These are phyloP conservation scores for Phoenix roebelenii DNA, from an alignment of 176 grass and related monocot species.

Conservation along the genomic window DNA sequence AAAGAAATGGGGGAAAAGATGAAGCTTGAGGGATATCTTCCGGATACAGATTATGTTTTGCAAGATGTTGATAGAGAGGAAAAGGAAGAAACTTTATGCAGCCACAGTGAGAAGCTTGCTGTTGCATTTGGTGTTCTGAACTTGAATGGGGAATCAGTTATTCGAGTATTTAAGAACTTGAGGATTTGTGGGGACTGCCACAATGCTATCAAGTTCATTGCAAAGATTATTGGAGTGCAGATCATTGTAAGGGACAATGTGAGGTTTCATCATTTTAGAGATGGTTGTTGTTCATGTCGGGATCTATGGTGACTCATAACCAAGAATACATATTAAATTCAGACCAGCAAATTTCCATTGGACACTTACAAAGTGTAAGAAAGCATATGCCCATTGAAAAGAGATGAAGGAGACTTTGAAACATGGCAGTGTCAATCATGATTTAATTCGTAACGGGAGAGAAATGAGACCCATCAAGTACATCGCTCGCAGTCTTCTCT, in stretches of 20 bases:
- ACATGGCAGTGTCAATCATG: too few species aligned
- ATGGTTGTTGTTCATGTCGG: constrained; percentile 20
- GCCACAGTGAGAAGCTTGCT: constrained; percentile 24
- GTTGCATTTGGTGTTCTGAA: constrained; percentile 22
- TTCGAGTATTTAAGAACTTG: constrained; percentile 26
- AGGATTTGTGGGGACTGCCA: neutral
- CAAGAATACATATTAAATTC: neutral
- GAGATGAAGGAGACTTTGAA: too few species aligned
- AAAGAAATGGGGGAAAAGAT: constrained; percentile 11
- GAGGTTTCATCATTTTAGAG: constrained; percentile 29
- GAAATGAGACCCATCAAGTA: too few species aligned
- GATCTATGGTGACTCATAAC: constrained; percentile 11
- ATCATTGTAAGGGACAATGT: constrained; percentile 26
- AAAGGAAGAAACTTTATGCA: constrained; percentile 20
- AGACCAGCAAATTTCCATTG: too few species aligned
- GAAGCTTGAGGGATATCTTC: constrained; percentile 21
- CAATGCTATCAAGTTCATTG: constrained; percentile 20
- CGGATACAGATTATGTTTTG: constrained; percentile 12
- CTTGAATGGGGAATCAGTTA: constrained; percentile 10
- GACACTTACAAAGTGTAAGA: too few species aligned
- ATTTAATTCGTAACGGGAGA: too few species aligned
- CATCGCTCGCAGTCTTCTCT: too few species aligned
- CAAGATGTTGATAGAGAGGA: constrained; percentile 18
- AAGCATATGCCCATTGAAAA: too few species aligned
- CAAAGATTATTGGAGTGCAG: constrained; percentile 12